Base-by-base conservation (phyloP, 2,329 filamentous ascomycete species). In the Aspergillaceae sp. region DNA sequence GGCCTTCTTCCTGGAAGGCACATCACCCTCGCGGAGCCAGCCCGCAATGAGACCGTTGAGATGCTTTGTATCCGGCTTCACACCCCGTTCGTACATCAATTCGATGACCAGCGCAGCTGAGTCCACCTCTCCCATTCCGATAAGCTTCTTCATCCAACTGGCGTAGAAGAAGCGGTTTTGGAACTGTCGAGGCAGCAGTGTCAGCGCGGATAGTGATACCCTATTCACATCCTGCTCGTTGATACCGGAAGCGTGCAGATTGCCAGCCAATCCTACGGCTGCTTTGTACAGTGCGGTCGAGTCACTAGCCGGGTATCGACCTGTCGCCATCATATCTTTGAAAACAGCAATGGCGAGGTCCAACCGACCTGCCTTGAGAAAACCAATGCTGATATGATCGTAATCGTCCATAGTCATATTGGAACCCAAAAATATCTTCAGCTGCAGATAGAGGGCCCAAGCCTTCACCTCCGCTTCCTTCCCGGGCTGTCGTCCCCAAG, bases 81-180 rank as follows among this genome's bases (percentile, higher is more conserved):
- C 77, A 1, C 81, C 80, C 56, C 78, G 79, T 44, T 77, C 73
- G 55, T 82, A 80, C 84, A 94, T 91, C 51, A 89, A 75, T 9
- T 84, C 77, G 29, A 92, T 72, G 6, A 94, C 86, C 49, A 80
- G 78, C 44, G 79, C 74, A 3, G 87, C 87, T 2, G 83, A 84
- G 47, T 85, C 78, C 9, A 86, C 68, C 52, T 88, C 78, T 2
- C 81, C 82, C 48, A 82, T 78, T 10, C 83, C 83, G 46, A 94
- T 85, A 6, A 94, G 77, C 42, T 85, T 81, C 65, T 91, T 91
- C 59, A 94, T 76, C 90, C 89, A 95, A 57, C 87, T 90, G 32
- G 84, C 86, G 54, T 89, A 85, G 65, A 95, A 87, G 66, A 88
- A 91, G 51, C 84, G 82, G 64, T 94, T 92, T 40, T 74, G 69